Base-by-base conservation (phyloP, 192 early-diverging fungal genomes). In the Podila epigama region DNA sequence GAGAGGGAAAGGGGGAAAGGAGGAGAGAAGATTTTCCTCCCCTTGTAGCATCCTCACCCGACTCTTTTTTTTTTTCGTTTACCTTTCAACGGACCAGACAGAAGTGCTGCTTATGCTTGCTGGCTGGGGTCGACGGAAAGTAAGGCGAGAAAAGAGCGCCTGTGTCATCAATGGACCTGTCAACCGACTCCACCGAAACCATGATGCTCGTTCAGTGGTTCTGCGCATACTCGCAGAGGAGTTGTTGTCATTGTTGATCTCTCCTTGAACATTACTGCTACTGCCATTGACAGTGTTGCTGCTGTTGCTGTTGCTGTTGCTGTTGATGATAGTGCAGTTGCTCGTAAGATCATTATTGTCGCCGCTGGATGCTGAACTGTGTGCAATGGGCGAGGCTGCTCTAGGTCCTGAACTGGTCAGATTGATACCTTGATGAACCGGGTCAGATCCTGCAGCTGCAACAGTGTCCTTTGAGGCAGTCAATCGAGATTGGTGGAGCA, bases 21-120 rank as follows among this genome's bases (percentile, higher is more conserved):
- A 10, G 44, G 44, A 48, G 44, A 5, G 25, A 10, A 22, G 7
- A 13, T 39, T 48, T 48, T 48, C 25, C 25, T 22, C 44, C 25
- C 44, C 44, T 48, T 25, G n/a, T 48, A 22, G 44, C 44, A 48
- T 22, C 25, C 44, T 10, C 44, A 18, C 25, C 16, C 52, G 25
- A 11, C 25, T 11, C 52, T 11, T 15, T 32, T 33, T 13, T 22
- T 54, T 18, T 25, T 32, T 15, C 29, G 9, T 11, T 15, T 66
- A 73, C 70, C 70, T 65, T n/a, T 55, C 40, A 40, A 53, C 40
- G 7, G 72, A 63, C 65, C 72, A 75, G n/a, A n/a, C n/a, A 16
- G 64, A 61, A 29, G 71, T 51, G 13, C 50, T 48, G 18, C 54
- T 36, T 12, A 56, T 34, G 36, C 58, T 62, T 25, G 51, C 61